Evolutionary conservation across 352 stramenopile genomes (phyloP), one percentile per base, ranked within the genome.

Genomic region (Pythium aristosporum): DNA sequence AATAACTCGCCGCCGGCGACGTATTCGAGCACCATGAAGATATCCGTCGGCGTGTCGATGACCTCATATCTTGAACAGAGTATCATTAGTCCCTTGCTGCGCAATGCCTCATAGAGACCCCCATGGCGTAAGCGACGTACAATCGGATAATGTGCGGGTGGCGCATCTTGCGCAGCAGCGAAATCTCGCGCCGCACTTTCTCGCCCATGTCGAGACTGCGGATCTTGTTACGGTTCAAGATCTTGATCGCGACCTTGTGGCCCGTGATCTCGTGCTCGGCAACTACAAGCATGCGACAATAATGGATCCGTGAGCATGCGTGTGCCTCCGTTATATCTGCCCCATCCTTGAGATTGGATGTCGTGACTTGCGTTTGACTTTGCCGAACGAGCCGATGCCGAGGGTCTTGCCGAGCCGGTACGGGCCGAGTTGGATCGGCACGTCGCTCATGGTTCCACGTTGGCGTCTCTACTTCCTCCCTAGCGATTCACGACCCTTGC

Each of bases 141-240:
- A 99, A 78, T n/a, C 97, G 88, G 60, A 99, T 99, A 76, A 99
- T 99, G 71, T 99, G 97, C 52, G 97, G 97, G 79, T 99, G 98
- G 52, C 91, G 98, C 83, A 98, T 99, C 57, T 98, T 91, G 69
- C 98, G 95, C 46, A 99, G 77, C 63, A 99, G 98, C 65, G 98
- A 98, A 72, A 99, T 99, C 90, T 99, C 98, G 50, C 98, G 92
- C 55, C 97, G 92, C 41, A 99, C 97, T 77, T 99, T 99, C 73
- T 99, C 97, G 73, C 96, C 94, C 97, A 99, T 99, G 69, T 98
- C 96, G 32, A 99, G 86, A 61, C 97, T 92, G 60, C 97, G 97
- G 79, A 99, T 99, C 71, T 99, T 99, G 65, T 92, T 94, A 68
- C 98, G 97, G 80, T 99, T 99, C 18, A 99, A 77, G 69, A 99